Conservation (phyloP, 257 asterid genomes). For the Nicotiana otophora region DNA sequence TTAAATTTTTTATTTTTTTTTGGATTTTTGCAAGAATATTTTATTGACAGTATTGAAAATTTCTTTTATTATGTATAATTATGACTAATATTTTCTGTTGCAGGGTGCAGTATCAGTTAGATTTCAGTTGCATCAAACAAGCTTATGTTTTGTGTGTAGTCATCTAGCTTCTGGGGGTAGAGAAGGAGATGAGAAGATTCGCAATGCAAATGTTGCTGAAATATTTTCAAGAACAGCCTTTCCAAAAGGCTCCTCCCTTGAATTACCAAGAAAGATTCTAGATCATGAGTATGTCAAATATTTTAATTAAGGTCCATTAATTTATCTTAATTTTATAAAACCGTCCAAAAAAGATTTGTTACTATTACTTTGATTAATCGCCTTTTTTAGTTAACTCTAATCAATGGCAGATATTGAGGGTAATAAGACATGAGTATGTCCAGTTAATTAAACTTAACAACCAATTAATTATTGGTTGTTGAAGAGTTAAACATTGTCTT, state of each 20-base stretch:
- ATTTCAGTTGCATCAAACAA: conserved; percentile 35
- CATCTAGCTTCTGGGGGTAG: conserved; percentile 33
- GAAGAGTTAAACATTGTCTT: conserved; percentile 30
- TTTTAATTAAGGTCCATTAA: neutral
- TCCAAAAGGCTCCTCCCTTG: conserved; percentile 37
- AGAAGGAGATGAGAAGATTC: conserved; percentile 36
- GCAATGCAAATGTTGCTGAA: conserved; percentile 45
- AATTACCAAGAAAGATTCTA: conserved; percentile 49
- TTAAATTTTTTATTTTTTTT: neutral
- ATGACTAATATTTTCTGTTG: neutral
- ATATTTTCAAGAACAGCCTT: conserved; percentile 47
- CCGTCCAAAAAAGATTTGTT: conserved; percentile 19
- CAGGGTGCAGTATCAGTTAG: conserved; percentile 41
- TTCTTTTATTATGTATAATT: neutral
- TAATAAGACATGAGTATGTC: conserved; percentile 3
- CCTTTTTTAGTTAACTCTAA: neutral
- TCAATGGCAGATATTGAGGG: neutral
- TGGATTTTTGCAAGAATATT: no score
- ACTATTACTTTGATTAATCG: conserved; percentile 21
- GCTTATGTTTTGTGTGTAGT: conserved; percentile 37
- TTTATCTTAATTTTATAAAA: neutral
- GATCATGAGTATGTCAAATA: conserved; percentile 48
- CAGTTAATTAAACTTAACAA: neutral
- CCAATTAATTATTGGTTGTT: conserved; percentile 17
- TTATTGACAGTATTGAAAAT: neutral